A percentile compares a stretch with the other conserved stretches of the same genome.
These are phyloP conservation scores for Lodderomyces elongisporus DNA, from an alignment of 1,139 yeast genomes.

Conservation along the genomic window DNA sequence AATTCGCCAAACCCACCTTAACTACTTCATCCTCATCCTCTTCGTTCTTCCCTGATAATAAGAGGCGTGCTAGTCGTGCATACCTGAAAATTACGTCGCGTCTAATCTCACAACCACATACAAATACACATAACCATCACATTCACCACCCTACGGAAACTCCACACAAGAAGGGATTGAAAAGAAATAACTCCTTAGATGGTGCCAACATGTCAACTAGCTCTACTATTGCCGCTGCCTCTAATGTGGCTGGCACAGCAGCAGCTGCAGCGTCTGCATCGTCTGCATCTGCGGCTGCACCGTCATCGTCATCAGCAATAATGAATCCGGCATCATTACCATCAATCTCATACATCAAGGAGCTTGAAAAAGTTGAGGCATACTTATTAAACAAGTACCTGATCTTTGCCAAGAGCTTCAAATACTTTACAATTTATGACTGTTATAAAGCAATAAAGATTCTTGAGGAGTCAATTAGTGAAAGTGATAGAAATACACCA, in stretches of 20 bases:
- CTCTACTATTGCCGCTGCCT: neutral
- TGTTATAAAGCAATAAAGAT: slow-evolving; percentile 76
- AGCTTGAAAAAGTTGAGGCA: slow-evolving; percentile 38
- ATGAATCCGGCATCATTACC: no score
- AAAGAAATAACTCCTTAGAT: slow-evolving; percentile 25
- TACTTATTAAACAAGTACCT: slow-evolving; percentile 51
- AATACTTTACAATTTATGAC: slow-evolving; percentile 64
- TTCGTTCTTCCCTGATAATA: slow-evolving; percentile 23
- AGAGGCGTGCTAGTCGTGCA: slow-evolving; percentile 24
- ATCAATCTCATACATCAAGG: slow-evolving; percentile 19
- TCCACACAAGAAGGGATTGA: slow-evolving; percentile 16
- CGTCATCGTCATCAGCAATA: slow-evolving; percentile 1
- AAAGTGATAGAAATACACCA: slow-evolving; percentile 65
- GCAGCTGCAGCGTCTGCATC: slow-evolving; percentile 5
- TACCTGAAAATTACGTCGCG: slow-evolving; percentile 51
- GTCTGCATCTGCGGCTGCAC: slow-evolving; percentile 5
- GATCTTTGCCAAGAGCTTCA: slow-evolving; percentile 60
- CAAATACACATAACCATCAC: slow-evolving; percentile 1
- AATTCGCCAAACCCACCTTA: slow-evolving; percentile 32
- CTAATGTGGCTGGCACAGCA: neutral
- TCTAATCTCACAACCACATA: slow-evolving; percentile 43
- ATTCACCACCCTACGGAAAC: slow-evolving; percentile 7
- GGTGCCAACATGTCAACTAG: slow-evolving; percentile 1
- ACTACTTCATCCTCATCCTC: no score
- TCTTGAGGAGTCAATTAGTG: slow-evolving; percentile 54